Base-by-base conservation (phyloP, 768 basidiomycete species). In the Mrakia hoshinonis region DNA sequence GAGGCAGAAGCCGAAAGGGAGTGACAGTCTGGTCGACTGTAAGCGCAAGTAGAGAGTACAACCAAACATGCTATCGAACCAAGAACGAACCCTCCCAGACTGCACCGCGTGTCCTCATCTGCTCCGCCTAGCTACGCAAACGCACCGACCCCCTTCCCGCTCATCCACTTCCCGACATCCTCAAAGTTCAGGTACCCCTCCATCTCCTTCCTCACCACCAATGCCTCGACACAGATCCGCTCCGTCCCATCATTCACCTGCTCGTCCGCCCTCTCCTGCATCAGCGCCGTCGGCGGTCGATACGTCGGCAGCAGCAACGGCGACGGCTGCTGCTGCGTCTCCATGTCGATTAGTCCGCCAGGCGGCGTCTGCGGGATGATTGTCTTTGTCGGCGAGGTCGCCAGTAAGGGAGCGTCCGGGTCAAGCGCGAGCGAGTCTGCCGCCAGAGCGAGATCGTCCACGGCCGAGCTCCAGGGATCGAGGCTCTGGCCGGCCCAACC, bases 151-250 rank as follows among this genome's bases (percentile, higher is more conserved):
- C 62, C 62, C n/a, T 29, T 38, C 10, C 62, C 62, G 12, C 24
- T 47, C 62, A 64, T 64, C 62, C 64, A 66, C 13, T 29, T n/a
- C 36, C 67, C 70, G 15, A 71, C 31, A 47, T 71, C 70, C 22
- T 65, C 64, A 46, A 71, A 58, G 54, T 71, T 63, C 36, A 71
- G 15, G 31, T 66, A 47, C 11, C 49, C 62, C 47, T 67, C 58
- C 70, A 72, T 72, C 46, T 72, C 70, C 38, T 72, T 72, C 34
- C 70, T 39, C 29, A 67, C 58, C 51, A 72, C 70, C 46, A 72
- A 29, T 2, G 64, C 70, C 34, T 72, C 70, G 10, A 72, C 70
- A 47, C 70, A 72, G 20, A 72, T 36, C 31, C 70, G 26, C 65
- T 72, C 70, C 6, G 70, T 49, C 47, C 70, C 70, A 26, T 72